A percentile compares a stretch with the other conserved stretches of the same genome.
Conservation (phyloP, 1,284 basidiomycete species). For the Moesziomyces antarcticus region DNA sequence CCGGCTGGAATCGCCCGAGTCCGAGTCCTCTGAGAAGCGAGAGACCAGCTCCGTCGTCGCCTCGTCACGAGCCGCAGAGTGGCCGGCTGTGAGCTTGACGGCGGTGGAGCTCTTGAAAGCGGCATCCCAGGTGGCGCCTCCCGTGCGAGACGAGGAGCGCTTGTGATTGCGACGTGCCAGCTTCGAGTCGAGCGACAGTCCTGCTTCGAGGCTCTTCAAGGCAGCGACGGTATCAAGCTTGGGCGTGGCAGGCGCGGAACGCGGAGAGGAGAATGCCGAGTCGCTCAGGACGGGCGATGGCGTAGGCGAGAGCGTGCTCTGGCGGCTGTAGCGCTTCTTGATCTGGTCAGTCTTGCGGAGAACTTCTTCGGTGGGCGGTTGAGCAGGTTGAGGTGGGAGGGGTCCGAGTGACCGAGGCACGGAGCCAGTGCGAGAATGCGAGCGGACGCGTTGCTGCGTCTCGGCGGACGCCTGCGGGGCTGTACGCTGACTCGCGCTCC, state of each 20-base stretch:
- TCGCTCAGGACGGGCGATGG: conserved; percentile 8
- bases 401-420: conserved; percentile 33
- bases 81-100: conserved; percentile 24
- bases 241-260: conserved; percentile 10
- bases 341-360: conserved; percentile 24
- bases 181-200: conserved; percentile 27
- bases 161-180: conserved; percentile 18
- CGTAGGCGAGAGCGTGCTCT: conserved; percentile 3
- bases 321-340: conserved; percentile 31
- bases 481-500: conserved; percentile 4
- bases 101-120: conserved; percentile 1
- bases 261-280: neutral
- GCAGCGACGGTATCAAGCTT: conserved; percentile 13
- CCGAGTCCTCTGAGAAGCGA: conserved; percentile 24
- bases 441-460: neutral
- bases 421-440: conserved; percentile 7
- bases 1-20: conserved; percentile 9
- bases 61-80: conserved; percentile 3
- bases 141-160: conserved; percentile 12
- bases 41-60: conserved; percentile 7
- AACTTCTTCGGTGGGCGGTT: conserved; percentile 20
- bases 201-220: conserved; percentile 16
- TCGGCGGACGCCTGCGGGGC: neutral
- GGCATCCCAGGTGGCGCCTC: neutral
- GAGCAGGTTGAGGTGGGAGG: conserved; percentile 18